Base-by-base conservation (phyloP, 1,139 yeast species). In the Eremothecium gossypii region DNA sequence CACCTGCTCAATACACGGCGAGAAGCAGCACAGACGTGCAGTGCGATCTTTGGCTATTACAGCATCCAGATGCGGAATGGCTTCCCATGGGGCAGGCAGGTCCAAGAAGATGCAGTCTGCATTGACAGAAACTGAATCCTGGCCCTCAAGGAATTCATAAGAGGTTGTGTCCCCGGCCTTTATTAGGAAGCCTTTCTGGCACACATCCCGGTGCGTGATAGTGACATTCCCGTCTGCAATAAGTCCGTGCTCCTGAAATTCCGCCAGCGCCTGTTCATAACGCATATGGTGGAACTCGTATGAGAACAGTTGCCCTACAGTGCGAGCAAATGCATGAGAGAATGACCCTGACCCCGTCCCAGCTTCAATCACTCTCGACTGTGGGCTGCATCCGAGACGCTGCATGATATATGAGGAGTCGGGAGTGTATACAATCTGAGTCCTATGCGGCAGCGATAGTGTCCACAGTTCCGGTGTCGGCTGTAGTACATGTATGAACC, bases 401-500 rank as follows among this genome's bases (percentile, higher is more conserved):
- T 89, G 95, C 50, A 83, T 74, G 44, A 93, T 87, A 57, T 86
- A 91, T 27, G 95, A 78, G 2, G 96, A 83, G 59, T 93, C 99
- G 7, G 95, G 95, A 0, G 96, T 84, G 60, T 93, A 93, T 0
- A 93, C 97, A 52, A 93, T 91, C 66, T 93, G 99, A 0, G 99
- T 93, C 61, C 99, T 73, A 61, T 93, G 99, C 1, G 98, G 97
- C 39, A 93, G 69, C 0, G 96, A 86, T 27, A 85, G 60, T 0
- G 96, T 83, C 99, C 99, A 93, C 30, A 91, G 67, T 63, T 93
- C 99, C 0, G 99, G 93, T 0, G 95, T 81, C 1, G 98, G 97
- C 45, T 83, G 89, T 39, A 93, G 65, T 27, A 91, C 68, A 58
- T 91, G 95, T 39, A 93, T 77, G 57, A 86, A 93, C 0, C 98